phyloP scores from a whole-genome alignment of 176 grass and related monocot species.

The Themeda triandra region DNA sequence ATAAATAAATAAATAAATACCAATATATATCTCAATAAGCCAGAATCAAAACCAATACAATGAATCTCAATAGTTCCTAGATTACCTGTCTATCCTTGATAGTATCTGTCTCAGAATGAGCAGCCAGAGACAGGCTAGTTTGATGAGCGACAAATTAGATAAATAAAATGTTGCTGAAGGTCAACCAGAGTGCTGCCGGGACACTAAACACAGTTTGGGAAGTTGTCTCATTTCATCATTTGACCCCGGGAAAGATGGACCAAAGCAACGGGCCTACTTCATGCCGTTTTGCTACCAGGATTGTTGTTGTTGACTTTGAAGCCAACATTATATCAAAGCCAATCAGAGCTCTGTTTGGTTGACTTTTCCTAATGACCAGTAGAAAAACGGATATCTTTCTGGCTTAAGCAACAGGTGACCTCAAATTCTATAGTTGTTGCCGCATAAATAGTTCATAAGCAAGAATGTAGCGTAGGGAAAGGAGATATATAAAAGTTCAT shows the following conservation, averaged over 20 bases:
- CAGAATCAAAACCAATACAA: background rate
- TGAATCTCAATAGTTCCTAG: background rate
- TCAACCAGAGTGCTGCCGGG: background rate
- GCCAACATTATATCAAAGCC: background rate
- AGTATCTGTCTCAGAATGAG: background rate
- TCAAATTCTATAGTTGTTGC: background rate
- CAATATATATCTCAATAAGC: no score
- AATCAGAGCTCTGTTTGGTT: conserved; percentile 5
- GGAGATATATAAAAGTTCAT: background rate
- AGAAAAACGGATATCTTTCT: background rate
- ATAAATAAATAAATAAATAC: no score
- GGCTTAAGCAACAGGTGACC: background rate
- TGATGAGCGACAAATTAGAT: background rate
- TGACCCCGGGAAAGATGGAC: background rate
- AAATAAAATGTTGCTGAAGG: background rate
- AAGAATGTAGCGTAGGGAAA: background rate
- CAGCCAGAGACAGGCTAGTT: background rate
- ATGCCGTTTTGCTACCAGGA: conserved; percentile 27
- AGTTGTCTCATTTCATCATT: background rate
- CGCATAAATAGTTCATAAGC: background rate
- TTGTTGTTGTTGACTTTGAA: background rate
- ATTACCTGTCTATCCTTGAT: background rate
- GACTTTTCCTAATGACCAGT: background rate
- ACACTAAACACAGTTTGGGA: background rate
- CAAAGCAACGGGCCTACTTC: conserved; percentile 28